phyloP scores from a whole-genome alignment of 495 filamentous ascomycete genomes.

The Talaromyces liani region DNA sequence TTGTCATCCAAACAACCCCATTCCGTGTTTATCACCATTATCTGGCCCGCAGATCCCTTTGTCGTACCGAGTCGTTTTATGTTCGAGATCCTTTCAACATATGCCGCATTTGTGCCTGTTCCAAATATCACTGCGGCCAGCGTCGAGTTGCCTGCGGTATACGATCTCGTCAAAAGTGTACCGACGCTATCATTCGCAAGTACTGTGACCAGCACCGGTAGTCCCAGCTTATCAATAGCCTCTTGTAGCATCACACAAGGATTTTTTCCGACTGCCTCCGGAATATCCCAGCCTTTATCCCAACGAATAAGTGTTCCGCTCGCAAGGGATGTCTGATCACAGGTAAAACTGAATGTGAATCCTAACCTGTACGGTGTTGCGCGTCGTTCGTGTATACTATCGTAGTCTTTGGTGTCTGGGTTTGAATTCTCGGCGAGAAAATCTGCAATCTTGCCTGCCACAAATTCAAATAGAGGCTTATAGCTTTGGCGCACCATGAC shows the following conservation, averaged over 20 bases:
- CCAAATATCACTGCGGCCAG: constrained; percentile 19
- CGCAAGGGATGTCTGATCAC: constrained; percentile 13
- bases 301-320: constrained; percentile 15
- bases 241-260: constrained; percentile 17
- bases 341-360: constrained; percentile 20
- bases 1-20: constrained; percentile 23
- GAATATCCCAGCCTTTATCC: constrained; percentile 21
- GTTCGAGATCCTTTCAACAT: constrained; percentile 19
- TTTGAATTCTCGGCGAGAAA: constrained; percentile 9
- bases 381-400: background rate
- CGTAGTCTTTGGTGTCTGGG: background rate
- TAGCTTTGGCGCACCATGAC: constrained; percentile 15
- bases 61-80: constrained; percentile 3
- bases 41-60: background rate
- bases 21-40: constrained; percentile 24
- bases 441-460: constrained; percentile 12
- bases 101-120: constrained; percentile 33
- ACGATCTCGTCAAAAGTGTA: constrained; percentile 15
- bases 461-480: constrained; percentile 18
- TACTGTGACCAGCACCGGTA: constrained; percentile 15
- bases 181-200: constrained; percentile 18
- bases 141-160: constrained; percentile 12
- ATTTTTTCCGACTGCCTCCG: constrained; percentile 15
- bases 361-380: constrained; percentile 12
- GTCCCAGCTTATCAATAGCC: constrained; percentile 11